Base-by-base conservation (phyloP, 805 yeast species). In the Wickerhamomyces chambardii region DNA sequence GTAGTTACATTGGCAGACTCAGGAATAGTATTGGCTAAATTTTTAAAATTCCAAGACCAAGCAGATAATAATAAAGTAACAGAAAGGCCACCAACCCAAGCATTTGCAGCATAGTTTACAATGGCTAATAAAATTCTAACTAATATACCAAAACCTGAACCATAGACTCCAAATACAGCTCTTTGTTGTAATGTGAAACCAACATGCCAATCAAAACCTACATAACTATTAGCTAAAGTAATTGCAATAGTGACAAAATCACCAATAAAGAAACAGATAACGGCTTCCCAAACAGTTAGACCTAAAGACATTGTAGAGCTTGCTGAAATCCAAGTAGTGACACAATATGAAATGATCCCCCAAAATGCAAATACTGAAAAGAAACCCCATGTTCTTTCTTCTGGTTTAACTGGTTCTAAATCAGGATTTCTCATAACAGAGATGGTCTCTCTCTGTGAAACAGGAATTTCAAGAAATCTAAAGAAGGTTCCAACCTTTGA, bases 121-220 rank as follows among this genome's bases (percentile, higher is more conserved):
- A 71, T 57, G 29, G 69, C 58, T 44, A 73, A 50, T 29, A 69
- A 45, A 9, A 67, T 58, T 50, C 71, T 53, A 12, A 65, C 58
- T 25, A 58, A 29, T 22, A 68, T 58, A 12, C 71, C 72, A 22
- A 66, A 38, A 5, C 51, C 49, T 1, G 67, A 59, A 11, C 75
- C 75, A 35, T 51, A 55, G 17, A 68, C 61, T 16, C 75, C 75
- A 49, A 68, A 70, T 3, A 63, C 60, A 24, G 66, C 56, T 47
- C 75, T 51, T 43, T 65, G 73, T 6, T 64, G 54, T 16, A 68
- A 36, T 1, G 75, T 65, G 43, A 56, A 68, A 9, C 73, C 70
- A 31, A 65, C 59, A 48, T 68, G 71, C 55, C 64, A 70, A 31
- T 68, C 64, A 15, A 54, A 47, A 30, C 78, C 78, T 1, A 69